These are phyloP conservation scores for Aspergillus fructus DNA, from an alignment of 2,329 filamentous ascomycete genomes.

Conservation along the genomic window DNA sequence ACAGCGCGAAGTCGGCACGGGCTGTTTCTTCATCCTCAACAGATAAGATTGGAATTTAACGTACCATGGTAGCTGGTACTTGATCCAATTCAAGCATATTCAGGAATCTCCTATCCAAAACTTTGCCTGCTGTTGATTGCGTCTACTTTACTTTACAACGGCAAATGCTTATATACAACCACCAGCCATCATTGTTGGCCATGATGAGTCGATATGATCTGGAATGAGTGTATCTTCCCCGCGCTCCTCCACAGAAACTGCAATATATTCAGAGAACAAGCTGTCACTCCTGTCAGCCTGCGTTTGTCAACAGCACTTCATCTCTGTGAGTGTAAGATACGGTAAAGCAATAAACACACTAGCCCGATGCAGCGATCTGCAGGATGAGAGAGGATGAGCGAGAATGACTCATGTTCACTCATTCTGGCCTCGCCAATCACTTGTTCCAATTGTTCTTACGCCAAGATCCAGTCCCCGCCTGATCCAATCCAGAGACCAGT, in stretches of 20 bases:
- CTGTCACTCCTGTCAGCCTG: neutral
- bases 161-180: neutral
- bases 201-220: slow-evolving; percentile 6
- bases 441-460: neutral
- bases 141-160: neutral
- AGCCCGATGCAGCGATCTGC: neutral
- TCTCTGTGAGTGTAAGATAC: neutral
- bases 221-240: neutral
- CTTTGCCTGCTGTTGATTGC: neutral
- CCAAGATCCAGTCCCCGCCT: too few relatives aligned
- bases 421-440: neutral
- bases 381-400: slow-evolving; percentile 7
- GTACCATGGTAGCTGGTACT: neutral
- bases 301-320: too few relatives aligned
- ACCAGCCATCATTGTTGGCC: neutral
- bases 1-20: slow-evolving; percentile 18
- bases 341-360: neutral
- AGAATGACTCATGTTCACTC: neutral
- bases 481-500: too few relatives aligned
- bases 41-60: neutral
- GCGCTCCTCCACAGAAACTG: neutral
- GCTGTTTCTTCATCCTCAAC: slow-evolving; percentile 15
- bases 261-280: neutral
- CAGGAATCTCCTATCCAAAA: neutral
- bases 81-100: neutral